A percentile compares a stretch with the other conserved stretches of the same genome.
Evolutionary conservation across 805 yeast genomes (phyloP).

Genomic region (Zygoascus bituminiphila): DNA sequence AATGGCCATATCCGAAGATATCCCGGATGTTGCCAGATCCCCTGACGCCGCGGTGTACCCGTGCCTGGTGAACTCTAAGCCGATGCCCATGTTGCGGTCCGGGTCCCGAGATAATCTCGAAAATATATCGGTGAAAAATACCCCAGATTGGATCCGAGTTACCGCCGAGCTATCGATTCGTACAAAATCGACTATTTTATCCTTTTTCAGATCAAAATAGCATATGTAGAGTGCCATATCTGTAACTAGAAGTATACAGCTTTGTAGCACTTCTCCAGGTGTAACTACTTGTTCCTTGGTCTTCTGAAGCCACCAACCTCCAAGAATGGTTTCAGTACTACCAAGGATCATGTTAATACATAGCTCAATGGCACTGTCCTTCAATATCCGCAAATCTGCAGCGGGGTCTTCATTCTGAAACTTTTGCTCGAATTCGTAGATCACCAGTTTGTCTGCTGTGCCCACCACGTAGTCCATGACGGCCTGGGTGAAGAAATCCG

Average conservation of each 20-base stretch:
- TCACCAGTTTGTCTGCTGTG: constrained; percentile 28
- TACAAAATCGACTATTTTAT: constrained; percentile 17
- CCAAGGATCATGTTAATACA: constrained; percentile 18
- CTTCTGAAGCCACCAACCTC: constrained; percentile 31
- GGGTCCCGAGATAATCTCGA: constrained; percentile 14
- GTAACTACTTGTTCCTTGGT: constrained; percentile 13
- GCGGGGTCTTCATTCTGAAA: constrained; percentile 23
- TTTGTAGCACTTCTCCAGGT: constrained; percentile 14
- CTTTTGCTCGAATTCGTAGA: constrained; percentile 36
- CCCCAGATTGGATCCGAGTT: constrained; percentile 18
- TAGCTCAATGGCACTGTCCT: constrained; percentile 20
- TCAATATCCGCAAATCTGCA: constrained; percentile 24
- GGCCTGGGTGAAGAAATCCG: constrained; percentile 39
- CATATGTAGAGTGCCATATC: constrained; percentile 22
- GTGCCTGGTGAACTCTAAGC: constrained; percentile 16
- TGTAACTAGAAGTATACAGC: constrained; percentile 24
- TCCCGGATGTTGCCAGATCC: background rate
- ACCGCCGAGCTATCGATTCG: constrained; percentile 10
- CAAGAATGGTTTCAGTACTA: constrained; percentile 22
- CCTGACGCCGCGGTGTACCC: constrained; percentile 15
- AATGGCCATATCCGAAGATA: background rate
- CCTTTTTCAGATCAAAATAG: constrained; percentile 17
- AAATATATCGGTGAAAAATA: constrained; percentile 18
- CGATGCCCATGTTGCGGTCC: constrained; percentile 18
- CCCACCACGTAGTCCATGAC: constrained; percentile 37